phyloP scores from a whole-genome alignment of 805 yeast species.

The Kodamaea restingae region DNA sequence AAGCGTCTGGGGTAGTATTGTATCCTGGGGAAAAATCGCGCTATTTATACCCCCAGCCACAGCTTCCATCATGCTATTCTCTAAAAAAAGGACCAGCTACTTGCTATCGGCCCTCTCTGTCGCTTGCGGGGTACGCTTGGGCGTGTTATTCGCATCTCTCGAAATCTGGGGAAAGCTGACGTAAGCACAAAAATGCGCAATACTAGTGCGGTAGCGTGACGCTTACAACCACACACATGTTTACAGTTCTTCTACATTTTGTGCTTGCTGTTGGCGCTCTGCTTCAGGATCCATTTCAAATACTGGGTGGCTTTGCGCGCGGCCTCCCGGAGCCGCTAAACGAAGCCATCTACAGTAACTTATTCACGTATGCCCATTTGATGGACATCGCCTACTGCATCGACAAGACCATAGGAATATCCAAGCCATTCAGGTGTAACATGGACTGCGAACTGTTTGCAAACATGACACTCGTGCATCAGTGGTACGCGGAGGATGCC shows the following conservation, averaged over 20 bases:
- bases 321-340: background rate
- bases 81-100: background rate
- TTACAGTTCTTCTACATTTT: background rate
- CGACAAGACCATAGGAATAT: slow-evolving; percentile 24
- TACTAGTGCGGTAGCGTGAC: background rate
- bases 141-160: background rate
- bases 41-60: too few species aligned
- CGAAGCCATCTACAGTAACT: slow-evolving; percentile 21
- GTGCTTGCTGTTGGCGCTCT: background rate
- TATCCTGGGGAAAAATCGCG: too few species aligned
- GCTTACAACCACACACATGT: background rate
- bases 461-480: slow-evolving; percentile 34
- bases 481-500: slow-evolving; percentile 38
- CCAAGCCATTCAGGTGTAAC: slow-evolving; percentile 37
- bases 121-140: background rate
- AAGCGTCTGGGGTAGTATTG: too few species aligned
- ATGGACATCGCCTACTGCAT: slow-evolving; percentile 44
- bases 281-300: background rate
- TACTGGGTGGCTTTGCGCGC: background rate
- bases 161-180: slow-evolving; percentile 7
- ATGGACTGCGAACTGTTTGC: slow-evolving; percentile 34
- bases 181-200: background rate
- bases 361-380: slow-evolving; percentile 38
- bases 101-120: background rate
- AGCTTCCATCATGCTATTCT: background rate